These are phyloP conservation scores for Suhomyces panamericanus DNA, from an alignment of 1,139 yeast genomes.

Conservation along the genomic window DNA sequence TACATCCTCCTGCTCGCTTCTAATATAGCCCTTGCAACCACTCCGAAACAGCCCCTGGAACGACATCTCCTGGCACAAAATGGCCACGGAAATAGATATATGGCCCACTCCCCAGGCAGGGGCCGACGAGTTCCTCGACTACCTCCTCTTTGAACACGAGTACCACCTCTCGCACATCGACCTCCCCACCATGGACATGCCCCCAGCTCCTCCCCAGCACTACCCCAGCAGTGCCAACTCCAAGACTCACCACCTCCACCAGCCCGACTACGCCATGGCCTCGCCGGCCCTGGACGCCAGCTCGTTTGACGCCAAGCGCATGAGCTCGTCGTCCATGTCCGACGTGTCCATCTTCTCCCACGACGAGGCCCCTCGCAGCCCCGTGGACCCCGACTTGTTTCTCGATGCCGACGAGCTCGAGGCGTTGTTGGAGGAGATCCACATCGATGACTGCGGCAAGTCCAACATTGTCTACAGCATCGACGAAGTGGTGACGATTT, in stretches of 20 bases:
- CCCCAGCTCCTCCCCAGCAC: neutral
- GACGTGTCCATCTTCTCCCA: constrained; percentile 25
- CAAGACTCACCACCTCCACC: no score
- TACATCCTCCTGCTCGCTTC: neutral
- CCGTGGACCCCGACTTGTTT: constrained; percentile 13
- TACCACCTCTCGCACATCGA: constrained; percentile 1
- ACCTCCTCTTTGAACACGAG: constrained; percentile 8
- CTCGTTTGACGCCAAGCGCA: constrained; percentile 15
- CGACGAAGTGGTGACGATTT: constrained; percentile 26
- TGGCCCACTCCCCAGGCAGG: neutral
- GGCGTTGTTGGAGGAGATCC: constrained; percentile 22
- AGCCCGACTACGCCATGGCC: constrained; percentile 1
- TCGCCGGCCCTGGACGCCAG: constrained; percentile 17
- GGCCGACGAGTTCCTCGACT: constrained; percentile 9
- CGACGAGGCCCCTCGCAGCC: constrained; percentile 6
- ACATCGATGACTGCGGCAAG: constrained; percentile 18
- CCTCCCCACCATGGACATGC: constrained; percentile 10
- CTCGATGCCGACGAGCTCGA: constrained; percentile 22
- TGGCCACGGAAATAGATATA: constrained; percentile 4
- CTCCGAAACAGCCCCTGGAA: constrained; percentile 4
- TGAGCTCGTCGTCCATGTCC: constrained; percentile 14
- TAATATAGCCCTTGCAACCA: constrained; percentile 2
- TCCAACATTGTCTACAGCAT: constrained; percentile 20
- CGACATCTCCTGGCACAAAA: neutral
- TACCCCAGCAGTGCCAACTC: no score